A percentile compares a stretch with the other conserved stretches of the same genome.
Conservation (phyloP, 1,139 yeast species). For the Yamadazyma diddensiae region DNA sequence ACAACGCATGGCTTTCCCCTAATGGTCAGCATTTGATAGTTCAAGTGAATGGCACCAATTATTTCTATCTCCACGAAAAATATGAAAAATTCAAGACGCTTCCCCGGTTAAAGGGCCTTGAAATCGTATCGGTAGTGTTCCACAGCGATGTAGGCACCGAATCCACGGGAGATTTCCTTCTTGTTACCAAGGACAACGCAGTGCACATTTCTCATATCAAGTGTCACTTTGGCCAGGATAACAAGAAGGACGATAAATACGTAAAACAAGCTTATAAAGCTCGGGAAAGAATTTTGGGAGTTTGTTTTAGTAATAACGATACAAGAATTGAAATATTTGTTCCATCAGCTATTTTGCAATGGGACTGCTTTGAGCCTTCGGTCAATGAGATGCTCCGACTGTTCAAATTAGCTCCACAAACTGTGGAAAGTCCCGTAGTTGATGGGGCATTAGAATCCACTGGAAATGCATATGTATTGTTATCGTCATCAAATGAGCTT, state of each 20-base stretch:
- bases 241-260: slow-evolving; percentile 38
- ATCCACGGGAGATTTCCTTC: slow-evolving; percentile 28
- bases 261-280: slow-evolving; percentile 27
- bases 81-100: slow-evolving; percentile 33
- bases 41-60: slow-evolving; percentile 22
- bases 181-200: slow-evolving; percentile 29
- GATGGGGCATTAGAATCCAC: slow-evolving; percentile 2
- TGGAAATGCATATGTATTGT: slow-evolving; percentile 13
- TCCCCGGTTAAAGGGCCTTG: slow-evolving; percentile 30
- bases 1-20: slow-evolving; percentile 39
- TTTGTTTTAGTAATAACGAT: slow-evolving; percentile 23
- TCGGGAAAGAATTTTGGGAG: slow-evolving; percentile 16
- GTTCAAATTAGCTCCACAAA: slow-evolving; percentile 23
- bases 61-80: slow-evolving; percentile 31
- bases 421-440: not conserved
- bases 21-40: slow-evolving; percentile 35
- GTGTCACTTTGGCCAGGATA: slow-evolving; percentile 20
- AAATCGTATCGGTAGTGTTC: slow-evolving; percentile 26
- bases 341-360: slow-evolving; percentile 19
- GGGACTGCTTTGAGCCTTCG: slow-evolving; percentile 37
- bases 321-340: slow-evolving; percentile 24
- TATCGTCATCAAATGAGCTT: slow-evolving; percentile 17
- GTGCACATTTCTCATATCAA: slow-evolving; percentile 29
- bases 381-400: slow-evolving; percentile 28
- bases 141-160: slow-evolving; percentile 7